Base-by-base conservation (phyloP, 352 stramenopile species). In the Phytopythium delawarense region DNA sequence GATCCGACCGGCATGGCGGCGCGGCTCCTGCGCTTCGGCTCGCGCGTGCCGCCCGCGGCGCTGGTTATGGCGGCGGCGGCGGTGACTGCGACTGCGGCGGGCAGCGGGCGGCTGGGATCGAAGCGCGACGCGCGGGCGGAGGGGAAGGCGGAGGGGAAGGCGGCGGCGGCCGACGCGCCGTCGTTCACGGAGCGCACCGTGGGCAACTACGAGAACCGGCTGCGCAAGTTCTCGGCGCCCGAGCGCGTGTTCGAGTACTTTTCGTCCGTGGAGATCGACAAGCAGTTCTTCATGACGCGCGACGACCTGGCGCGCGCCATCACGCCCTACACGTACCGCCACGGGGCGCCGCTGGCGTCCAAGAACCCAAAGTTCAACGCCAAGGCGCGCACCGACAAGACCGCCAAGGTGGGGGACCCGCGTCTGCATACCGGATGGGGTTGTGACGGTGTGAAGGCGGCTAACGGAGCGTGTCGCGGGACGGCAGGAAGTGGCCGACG, bases 241-340 rank as follows among this genome's bases (percentile, higher is more conserved):
- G 87, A 96, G 75, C 88, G 88, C 60, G 84, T 96, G 12, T 96
- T 96, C 61, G 84, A 94, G 78, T 96, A 96, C 69, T 96, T 96
- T 61, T 92, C 88, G 20, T 91, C 80, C 57, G 83, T 96, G 3
- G 74, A 92, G 68, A 74, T 95, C 65, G 79, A 94, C 54, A 74
- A 79, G 56, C 71, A 95, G 46, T 89, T 72, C 59, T 94, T 76
- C 64, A 96, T 96, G 88, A 95, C 86, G 35, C 79, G 79, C 32
- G 73, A 78, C 13, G 88, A 96, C 70, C 67, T 96, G 21, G 83
- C 86, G 44, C 74, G 87, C n/a, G 87, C 87, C 6, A 71, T 96
- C 53, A 94, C 84, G 52, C 88, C 87, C 21, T 96, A 90, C 63
- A 89, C 84, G 60, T 91, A 87, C 62, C 84, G 84, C 62, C 79